These are phyloP conservation scores for Flaveria sonorensis DNA, from an alignment of 129 eudicot genomes.

Conservation along the genomic window DNA sequence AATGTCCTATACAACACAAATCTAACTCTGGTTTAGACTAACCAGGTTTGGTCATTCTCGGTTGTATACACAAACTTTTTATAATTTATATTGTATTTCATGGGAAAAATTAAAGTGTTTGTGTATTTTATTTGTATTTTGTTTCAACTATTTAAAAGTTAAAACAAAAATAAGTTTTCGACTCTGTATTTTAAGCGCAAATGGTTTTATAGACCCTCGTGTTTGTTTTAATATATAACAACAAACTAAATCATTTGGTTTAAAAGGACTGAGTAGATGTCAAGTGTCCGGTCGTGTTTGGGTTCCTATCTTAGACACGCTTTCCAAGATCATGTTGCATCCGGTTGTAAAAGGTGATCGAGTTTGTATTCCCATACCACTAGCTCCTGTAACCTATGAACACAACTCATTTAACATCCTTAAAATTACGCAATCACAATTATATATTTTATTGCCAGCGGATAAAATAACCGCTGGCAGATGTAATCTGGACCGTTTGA, in stretches of 20 bases:
- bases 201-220: background rate
- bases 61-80: background rate
- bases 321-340: too few relatives aligned
- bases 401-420: background rate
- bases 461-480: too few relatives aligned
- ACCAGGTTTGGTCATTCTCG: background rate
- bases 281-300: background rate
- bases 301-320: background rate
- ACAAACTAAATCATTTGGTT: too few relatives aligned
- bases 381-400: background rate
- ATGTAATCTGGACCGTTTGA: too few relatives aligned
- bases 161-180: background rate
- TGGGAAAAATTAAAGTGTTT: background rate
- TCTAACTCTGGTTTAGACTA: background rate
- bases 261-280: background rate
- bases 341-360: background rate
- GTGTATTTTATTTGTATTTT: background rate
- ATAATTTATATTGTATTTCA: background rate
- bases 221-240: too few relatives aligned
- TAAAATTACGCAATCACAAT: background rate
- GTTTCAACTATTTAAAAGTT: background rate
- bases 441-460: too few relatives aligned
- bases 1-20: background rate
- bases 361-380: background rate
- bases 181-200: background rate